A percentile compares a stretch with the other conserved stretches of the same genome.
Conservation (phyloP, 2,329 filamentous ascomycete species). For the Tolypocladium album region DNA sequence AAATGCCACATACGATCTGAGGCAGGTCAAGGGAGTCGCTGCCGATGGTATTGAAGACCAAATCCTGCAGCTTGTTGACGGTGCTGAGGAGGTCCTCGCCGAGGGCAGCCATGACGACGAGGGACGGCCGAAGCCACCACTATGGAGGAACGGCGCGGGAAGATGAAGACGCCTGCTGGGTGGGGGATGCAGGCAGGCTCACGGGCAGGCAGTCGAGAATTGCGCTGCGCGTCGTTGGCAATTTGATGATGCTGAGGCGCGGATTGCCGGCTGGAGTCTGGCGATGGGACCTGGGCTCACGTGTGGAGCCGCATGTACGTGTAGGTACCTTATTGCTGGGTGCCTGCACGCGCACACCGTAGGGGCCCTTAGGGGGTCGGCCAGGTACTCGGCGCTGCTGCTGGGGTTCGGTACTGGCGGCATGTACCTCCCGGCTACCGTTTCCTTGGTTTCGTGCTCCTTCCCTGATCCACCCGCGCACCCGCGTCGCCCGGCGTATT, state of each 20-base stretch:
- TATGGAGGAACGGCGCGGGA: not conserved
- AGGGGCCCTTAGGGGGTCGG: too few species aligned
- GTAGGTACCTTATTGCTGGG: not conserved
- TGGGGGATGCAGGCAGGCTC: not conserved
- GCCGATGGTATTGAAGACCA: conserved; percentile 99
- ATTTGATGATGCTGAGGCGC: not conserved
- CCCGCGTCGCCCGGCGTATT: not conserved
- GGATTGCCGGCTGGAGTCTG: not conserved
- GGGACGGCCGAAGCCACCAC: not conserved
- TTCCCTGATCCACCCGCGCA: not conserved
- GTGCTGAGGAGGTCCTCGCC: conserved; percentile 91
- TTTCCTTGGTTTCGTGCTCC: not conserved
- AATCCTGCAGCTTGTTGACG: conserved; percentile 96
- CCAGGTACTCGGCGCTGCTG: not conserved
- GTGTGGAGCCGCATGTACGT: not conserved
- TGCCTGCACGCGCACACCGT: too few species aligned
- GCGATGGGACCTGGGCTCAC: not conserved
- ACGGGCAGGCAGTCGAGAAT: not conserved
- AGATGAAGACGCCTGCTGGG: not conserved
- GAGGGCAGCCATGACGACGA: conserved; percentile 71
- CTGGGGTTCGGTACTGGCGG: not conserved
- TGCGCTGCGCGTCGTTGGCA: conserved; percentile 5
- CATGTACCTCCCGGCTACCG: not conserved
- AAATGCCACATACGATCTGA: conserved; percentile 68
- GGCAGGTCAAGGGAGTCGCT: conserved; percentile 96